Evolutionary conservation across 2,329 filamentous ascomycete genomes (phyloP), one percentile per base, ranked within the genome.

Genomic region (Neurospora sp.): DNA sequence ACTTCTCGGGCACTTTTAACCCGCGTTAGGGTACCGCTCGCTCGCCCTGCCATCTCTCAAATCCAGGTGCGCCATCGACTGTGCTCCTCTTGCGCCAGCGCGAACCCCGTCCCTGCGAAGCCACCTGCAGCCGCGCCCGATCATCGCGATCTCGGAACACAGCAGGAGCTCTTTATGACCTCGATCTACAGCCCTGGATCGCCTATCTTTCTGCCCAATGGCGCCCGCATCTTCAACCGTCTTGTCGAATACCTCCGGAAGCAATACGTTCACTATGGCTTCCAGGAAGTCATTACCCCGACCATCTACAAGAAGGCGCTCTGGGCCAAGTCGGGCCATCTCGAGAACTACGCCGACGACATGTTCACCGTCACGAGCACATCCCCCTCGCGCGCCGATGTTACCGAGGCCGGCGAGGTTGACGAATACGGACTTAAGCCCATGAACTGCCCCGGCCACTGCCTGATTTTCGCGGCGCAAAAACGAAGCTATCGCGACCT

Each of bases 371-470:
- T 97, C 38, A 88, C 83, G 11, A 87, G 88, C 66, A 82, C 85
- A 1, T 81, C 85, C 75, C 77, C 79, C 68, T 73, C 82, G 73
- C 76, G 82, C 69, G 79, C 77, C 67, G 78, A 81, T 11, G 71
- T 73, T 36, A 28, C 73, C 68, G 69, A 76, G 71, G 33, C 28
- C 77, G 28, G 82, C 81, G 88, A 91, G 72, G 85, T 87, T 72
- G 89, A 90, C 73, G 90, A 92, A 72, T 96, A 92, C 79, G 92
- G 92, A 19, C 82, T 97, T 74, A 97, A 97, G 80, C 93, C 93
- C 15, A 97, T 97, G 93, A 97, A 97, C 78, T 97, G 93, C 78
- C 93, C 93, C 0, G 93, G 93, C 3, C 93, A 97, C 79, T 96
- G 93, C 78, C 83, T 97, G 73, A 87, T 97, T 72, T 97, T 96